Evolutionary conservation across 495 filamentous ascomycete genomes (phyloP).

Genomic region (Aspergillus hancockii): DNA sequence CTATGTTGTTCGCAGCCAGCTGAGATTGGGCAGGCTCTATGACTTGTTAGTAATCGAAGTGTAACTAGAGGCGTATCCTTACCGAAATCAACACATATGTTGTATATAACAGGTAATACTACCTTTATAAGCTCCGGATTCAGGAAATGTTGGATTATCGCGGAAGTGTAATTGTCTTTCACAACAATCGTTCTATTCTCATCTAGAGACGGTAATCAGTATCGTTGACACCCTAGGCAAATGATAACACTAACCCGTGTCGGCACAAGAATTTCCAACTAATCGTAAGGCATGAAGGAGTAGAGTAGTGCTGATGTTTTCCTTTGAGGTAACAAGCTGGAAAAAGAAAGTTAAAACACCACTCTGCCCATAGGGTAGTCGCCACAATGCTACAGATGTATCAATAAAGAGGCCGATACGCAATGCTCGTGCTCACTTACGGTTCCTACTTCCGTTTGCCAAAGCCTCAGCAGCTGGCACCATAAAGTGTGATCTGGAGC

Average conservation of each 20-base stretch:
- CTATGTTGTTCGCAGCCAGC: constrained; percentile 59
- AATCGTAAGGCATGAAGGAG: constrained; percentile 63
- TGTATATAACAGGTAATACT: constrained; percentile 68
- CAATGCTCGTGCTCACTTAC: constrained; percentile 45
- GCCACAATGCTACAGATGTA: constrained; percentile 54
- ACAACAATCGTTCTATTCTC: constrained; percentile 70
- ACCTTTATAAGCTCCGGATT: constrained; percentile 54
- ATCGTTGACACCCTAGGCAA: constrained; percentile 3
- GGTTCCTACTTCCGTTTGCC: constrained; percentile 66
- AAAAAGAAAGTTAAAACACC: constrained; percentile 70
- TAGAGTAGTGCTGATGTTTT: constrained; percentile 33
- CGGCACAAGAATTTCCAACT: constrained; percentile 80
- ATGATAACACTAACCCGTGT: constrained; percentile 58
- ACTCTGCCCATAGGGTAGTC: constrained; percentile 63
- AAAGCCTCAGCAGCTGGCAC: constrained; percentile 56
- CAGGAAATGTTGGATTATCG: constrained; percentile 54
- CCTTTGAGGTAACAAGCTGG: constrained; percentile 44
- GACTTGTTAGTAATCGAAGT: constrained; percentile 19
- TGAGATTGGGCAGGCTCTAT: constrained; percentile 57
- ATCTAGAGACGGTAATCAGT: constrained; percentile 48
- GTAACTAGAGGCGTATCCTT: constrained; percentile 6
- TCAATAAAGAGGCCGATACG: constrained; percentile 18
- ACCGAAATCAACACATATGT: constrained; percentile 77
- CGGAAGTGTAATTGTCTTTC: constrained; percentile 54
- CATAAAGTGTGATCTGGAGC: constrained; percentile 43